Conservation (phyloP, 352 stramenopile genomes). For the Phytophthora niederhauseri region DNA sequence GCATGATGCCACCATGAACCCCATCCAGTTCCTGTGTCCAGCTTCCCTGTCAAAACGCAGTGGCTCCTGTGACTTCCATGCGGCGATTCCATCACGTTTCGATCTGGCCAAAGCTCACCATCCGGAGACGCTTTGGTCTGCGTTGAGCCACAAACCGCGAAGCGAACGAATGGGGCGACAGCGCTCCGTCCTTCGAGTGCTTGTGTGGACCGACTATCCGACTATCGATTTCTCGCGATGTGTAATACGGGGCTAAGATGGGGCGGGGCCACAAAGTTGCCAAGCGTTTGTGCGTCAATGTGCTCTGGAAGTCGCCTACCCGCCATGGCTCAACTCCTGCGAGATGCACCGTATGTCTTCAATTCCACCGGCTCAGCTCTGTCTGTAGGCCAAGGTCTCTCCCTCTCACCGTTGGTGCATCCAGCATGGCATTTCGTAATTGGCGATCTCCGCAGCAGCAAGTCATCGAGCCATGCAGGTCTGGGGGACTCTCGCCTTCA, state of each 20-base stretch:
- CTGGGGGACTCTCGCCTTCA: conserved; percentile 22
- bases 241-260: conserved; percentile 30
- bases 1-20: background rate
- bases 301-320: conserved; percentile 13
- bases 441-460: conserved; percentile 11
- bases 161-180: conserved; percentile 3
- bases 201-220: conserved; percentile 29
- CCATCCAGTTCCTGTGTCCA: background rate
- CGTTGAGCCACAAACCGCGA: conserved; percentile 17
- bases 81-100: background rate
- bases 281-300: conserved; percentile 20
- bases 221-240: conserved; percentile 28
- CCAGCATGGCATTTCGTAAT: conserved; percentile 20
- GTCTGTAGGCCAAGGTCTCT: conserved; percentile 4
- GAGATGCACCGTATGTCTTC: conserved; percentile 27
- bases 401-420: background rate
- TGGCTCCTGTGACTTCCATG: background rate
- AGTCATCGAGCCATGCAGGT: conserved; percentile 17
- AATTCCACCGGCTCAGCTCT: conserved; percentile 23
- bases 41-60: conserved; percentile 8
- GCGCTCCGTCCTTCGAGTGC: conserved; percentile 5
- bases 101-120: background rate
- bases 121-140: background rate
- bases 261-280: conserved; percentile 27
- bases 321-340: conserved; percentile 9